Evolutionary conservation across 108 stramenopile genomes (phyloP), one percentile per base, ranked within the genome.

Genomic region (Cylindrotheca fusiformis): DNA sequence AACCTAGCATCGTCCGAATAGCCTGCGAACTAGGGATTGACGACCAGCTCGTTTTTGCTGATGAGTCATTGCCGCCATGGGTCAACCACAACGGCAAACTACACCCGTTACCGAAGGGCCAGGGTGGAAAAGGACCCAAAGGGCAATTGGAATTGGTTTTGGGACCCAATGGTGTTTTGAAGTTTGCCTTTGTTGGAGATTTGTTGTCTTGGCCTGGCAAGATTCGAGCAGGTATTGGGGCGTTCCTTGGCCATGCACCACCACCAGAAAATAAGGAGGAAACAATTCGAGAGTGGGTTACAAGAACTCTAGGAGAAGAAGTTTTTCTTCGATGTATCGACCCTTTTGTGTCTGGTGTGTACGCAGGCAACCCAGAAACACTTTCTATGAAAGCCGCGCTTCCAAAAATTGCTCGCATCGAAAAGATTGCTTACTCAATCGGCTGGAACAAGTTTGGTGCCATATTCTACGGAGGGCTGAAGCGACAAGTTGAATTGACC

Each of bases 331-430:
- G 93, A 26, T 71, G 87, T 47, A 96, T 98, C 60, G 98, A 98
- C 56, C 98, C 98, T 27, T 97, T 98, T 64, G 95, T 98, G 20
- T 85, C 82, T 20, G 98, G 98, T 10, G 95, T 98, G 2, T 98
- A 98, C 68, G 96, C 96, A 45, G 98, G 98, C 8, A 90, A 98
- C 80, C 98, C 98, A 4, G 77, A 87, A 46, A 86, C 83, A 55
- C 69, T 98, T 20, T 68, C 86, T 45, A 97, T 97, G 91, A 81
- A 77, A 61, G 85, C 95, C 36, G 96, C 98, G 12, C 66, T 98
- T 45, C 79, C 83, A 27, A 98, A 97, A 76, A 94, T 98, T 31
- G 57, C 74, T 19, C 81, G 89, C 1, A 87, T 91, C 48, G 93
- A 94, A 60, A 63, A 78, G 12, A 74, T 79, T 51, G 68, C 90